Percentiles rank a stretch among this genome's conserved stretches.
Evolutionary conservation across 805 yeast genomes (phyloP).

Genomic region (Aciculoconidium aculeatum): DNA sequence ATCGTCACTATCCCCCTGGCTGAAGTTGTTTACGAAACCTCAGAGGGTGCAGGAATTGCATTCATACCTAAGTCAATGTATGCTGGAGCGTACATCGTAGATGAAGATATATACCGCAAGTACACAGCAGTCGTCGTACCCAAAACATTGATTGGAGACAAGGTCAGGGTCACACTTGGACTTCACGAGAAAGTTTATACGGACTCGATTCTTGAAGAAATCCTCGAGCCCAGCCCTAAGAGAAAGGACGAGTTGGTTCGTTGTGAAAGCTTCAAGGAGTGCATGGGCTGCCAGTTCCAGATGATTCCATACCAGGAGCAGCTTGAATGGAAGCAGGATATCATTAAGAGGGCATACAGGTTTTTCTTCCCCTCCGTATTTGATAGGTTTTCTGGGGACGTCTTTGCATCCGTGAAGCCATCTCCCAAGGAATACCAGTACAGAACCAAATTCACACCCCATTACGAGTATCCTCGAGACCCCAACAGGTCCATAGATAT

Average conservation of each 20-base stretch:
- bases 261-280: slow-evolving; percentile 31
- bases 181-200: slow-evolving; percentile 26
- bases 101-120: slow-evolving; percentile 10
- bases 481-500: slow-evolving; percentile 12
- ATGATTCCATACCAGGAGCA: slow-evolving; percentile 37
- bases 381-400: slow-evolving; percentile 3
- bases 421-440: slow-evolving; percentile 36
- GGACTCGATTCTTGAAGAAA: slow-evolving; percentile 22
- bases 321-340: slow-evolving; percentile 22
- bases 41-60: slow-evolving; percentile 35
- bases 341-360: slow-evolving; percentile 28
- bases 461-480: slow-evolving; percentile 16
- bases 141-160: slow-evolving; percentile 35
- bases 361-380: slow-evolving; percentile 26
- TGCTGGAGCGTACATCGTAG: slow-evolving; percentile 9
- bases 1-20: slow-evolving; percentile 7
- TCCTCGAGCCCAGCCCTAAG: slow-evolving; percentile 9
- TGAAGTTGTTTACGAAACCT: slow-evolving; percentile 21
- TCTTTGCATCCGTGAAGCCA: slow-evolving; percentile 14
- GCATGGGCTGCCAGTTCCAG: slow-evolving; percentile 41
- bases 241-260: slow-evolving; percentile 23
- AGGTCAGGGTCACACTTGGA: slow-evolving; percentile 21
- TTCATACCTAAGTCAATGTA: slow-evolving; percentile 20
- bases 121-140: slow-evolving; percentile 30
- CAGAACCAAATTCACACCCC: slow-evolving; percentile 39